A percentile compares a stretch with the other conserved stretches of the same genome.
Evolutionary conservation across 345 rosid species (phyloP).

Genomic region (Bretschneidera sinensis): DNA sequence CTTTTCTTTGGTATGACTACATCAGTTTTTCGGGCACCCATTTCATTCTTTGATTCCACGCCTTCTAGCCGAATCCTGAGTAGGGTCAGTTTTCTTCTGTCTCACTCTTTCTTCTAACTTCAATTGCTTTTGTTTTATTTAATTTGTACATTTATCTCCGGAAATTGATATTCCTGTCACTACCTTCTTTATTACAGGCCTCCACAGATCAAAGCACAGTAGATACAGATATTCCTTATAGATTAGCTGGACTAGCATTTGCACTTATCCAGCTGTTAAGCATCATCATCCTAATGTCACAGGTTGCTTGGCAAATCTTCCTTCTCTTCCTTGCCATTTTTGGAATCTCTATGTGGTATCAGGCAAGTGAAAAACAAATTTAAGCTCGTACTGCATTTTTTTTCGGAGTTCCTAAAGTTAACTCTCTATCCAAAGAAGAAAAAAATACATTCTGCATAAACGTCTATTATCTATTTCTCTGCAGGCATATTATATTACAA

Average conservation of each 20-base stretch:
- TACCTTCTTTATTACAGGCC: constrained; percentile 32
- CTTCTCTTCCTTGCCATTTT: constrained; percentile 49
- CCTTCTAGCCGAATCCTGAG: constrained; percentile 64
- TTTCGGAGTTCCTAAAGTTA: no score
- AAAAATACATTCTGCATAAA: no score
- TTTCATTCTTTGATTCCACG: constrained; percentile 63
- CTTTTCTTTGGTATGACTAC: constrained; percentile 55
- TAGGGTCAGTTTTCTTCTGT: constrained; percentile 39
- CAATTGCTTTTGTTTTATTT: background rate
- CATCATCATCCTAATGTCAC: constrained; percentile 56
- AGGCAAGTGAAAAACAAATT: constrained; percentile 34
- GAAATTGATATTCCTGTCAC: background rate
- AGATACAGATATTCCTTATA: constrained; percentile 72
- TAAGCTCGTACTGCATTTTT: background rate
- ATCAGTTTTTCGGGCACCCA: constrained; percentile 58
- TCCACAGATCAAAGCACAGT: constrained; percentile 72
- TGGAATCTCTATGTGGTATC: constrained; percentile 57
- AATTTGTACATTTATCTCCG: no score
- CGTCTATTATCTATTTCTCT: no score
- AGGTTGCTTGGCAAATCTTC: constrained; percentile 61
- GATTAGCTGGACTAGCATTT: constrained; percentile 69
- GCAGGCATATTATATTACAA: constrained; percentile 60
- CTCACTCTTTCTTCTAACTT: background rate
- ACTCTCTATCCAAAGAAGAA: no score
- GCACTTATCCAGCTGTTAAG: constrained; percentile 72